A percentile compares a stretch with the other conserved stretches of the same genome.
These are phyloP conservation scores for Prillingera fragicola DNA, from an alignment of 1,284 basidiomycete genomes.

Conservation along the genomic window DNA sequence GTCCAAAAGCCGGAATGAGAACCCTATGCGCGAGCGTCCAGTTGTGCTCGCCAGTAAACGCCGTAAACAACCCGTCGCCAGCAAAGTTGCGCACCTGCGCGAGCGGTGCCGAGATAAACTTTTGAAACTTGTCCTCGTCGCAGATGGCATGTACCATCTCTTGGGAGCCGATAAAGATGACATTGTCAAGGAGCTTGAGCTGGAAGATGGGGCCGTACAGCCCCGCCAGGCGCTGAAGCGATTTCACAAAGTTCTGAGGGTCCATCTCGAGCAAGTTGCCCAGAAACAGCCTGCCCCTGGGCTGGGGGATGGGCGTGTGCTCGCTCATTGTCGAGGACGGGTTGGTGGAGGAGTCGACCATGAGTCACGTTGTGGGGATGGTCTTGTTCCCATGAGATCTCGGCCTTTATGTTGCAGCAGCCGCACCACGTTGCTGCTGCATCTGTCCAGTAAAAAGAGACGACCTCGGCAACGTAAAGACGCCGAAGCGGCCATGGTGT, in stretches of 20 bases:
- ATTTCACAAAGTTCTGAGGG: conserved; percentile 12
- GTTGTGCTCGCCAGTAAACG: conserved; percentile 51
- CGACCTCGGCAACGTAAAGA: too few relatives aligned
- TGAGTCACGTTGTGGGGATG: not conserved
- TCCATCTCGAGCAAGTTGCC: conserved; percentile 46
- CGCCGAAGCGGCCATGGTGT: too few relatives aligned
- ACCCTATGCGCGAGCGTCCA: conserved; percentile 53
- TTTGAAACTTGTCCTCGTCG: conserved; percentile 52
- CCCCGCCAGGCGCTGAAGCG: conserved; percentile 10
- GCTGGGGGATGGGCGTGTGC: conserved; percentile 11
- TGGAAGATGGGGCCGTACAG: conserved; percentile 33
- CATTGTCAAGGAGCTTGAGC: conserved; percentile 27
- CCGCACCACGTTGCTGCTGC: too few relatives aligned
- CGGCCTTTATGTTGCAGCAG: too few relatives aligned
- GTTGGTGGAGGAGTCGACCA: not conserved
- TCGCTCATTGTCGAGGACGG: not conserved
- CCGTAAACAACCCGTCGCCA: conserved; percentile 48
- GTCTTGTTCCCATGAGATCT: too few relatives aligned
- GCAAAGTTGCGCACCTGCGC: conserved; percentile 48
- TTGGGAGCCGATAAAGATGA: conserved; percentile 47
- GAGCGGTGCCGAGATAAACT: conserved; percentile 47
- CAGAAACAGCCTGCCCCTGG: conserved; percentile 6
- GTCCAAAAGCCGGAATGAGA: conserved; percentile 55
- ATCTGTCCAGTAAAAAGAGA: too few relatives aligned
- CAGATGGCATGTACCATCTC: conserved; percentile 51